A percentile compares a stretch with the other conserved stretches of the same genome.
Conservation (phyloP, 1,284 basidiomycete species). For the Peniophora sp. region DNA sequence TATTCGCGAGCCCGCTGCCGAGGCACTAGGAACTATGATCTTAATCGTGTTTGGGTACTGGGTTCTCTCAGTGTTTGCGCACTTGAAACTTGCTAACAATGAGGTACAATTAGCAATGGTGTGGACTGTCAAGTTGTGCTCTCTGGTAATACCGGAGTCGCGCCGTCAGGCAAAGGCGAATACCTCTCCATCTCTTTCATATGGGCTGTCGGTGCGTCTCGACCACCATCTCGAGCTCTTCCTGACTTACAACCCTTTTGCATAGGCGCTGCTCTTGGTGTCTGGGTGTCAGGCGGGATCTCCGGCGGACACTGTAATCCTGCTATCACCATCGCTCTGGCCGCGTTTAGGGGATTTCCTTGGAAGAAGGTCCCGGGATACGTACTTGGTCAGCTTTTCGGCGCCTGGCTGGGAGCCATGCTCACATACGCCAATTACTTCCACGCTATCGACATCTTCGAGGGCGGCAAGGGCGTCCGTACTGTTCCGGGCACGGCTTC, state of each 20-base stretch:
- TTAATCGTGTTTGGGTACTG: constrained; percentile 56
- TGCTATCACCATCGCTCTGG: constrained; percentile 64
- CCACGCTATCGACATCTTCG: constrained; percentile 61
- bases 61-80: too few relatives aligned
- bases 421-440: constrained; percentile 70
- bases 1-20: constrained; percentile 55
- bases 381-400: constrained; percentile 61
- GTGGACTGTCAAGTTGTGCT: constrained; percentile 56
- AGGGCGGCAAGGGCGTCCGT: constrained; percentile 54
- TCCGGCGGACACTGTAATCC: constrained; percentile 76
- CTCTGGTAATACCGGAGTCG: constrained; percentile 38
- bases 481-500: constrained; percentile 59
- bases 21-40: constrained; percentile 59
- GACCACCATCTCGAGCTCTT: not conserved
- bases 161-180: constrained; percentile 42
- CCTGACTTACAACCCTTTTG: not conserved
- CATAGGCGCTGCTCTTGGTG: constrained; percentile 47
- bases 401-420: constrained; percentile 60
- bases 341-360: constrained; percentile 64
- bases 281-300: constrained; percentile 56
- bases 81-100: too few relatives aligned
- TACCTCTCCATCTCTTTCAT: constrained; percentile 54
- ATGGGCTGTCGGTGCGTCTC: constrained; percentile 49
- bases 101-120: constrained; percentile 54
- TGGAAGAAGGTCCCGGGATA: constrained; percentile 70